Evolutionary conservation across 306 rosid genomes (phyloP).

Genomic region (Prosopis cineraria): DNA sequence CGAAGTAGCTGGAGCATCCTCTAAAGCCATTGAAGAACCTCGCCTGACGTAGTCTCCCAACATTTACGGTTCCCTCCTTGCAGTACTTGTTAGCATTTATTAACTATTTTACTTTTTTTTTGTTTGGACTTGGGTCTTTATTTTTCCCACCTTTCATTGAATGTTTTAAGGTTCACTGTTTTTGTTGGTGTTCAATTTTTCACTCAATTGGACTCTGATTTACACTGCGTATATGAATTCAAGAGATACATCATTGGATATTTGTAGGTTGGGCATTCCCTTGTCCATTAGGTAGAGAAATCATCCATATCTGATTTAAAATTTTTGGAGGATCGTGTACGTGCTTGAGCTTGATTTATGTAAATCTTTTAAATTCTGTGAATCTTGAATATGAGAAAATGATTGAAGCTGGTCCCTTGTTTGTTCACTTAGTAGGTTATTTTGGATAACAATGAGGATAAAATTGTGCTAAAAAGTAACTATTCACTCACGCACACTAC

Average conservation of each 20-base stretch:
- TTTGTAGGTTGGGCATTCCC: constrained; percentile 26
- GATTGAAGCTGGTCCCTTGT: neutral
- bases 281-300: neutral
- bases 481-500: no score
- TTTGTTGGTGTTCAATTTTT: neutral
- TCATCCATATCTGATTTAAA: neutral
- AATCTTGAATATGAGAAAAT: constrained; percentile 11
- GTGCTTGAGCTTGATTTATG: constrained; percentile 32
- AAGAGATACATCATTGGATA: constrained; percentile 29
- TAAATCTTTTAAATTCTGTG: neutral
- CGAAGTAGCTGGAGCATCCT: no score
- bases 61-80: no score
- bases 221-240: constrained; percentile 23
- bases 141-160: neutral
- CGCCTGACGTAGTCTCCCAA: no score
- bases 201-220: constrained; percentile 20
- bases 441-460: neutral
- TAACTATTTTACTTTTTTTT: no score
- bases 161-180: neutral
- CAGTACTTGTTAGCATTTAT: no score
- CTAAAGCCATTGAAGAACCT: no score
- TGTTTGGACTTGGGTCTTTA: no score
- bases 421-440: neutral
- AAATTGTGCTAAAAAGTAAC: constrained; percentile 11
- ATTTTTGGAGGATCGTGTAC: constrained; percentile 8